Conservation (phyloP, 2,329 filamentous ascomycete genomes). For the Fusarium goolgardi region DNA sequence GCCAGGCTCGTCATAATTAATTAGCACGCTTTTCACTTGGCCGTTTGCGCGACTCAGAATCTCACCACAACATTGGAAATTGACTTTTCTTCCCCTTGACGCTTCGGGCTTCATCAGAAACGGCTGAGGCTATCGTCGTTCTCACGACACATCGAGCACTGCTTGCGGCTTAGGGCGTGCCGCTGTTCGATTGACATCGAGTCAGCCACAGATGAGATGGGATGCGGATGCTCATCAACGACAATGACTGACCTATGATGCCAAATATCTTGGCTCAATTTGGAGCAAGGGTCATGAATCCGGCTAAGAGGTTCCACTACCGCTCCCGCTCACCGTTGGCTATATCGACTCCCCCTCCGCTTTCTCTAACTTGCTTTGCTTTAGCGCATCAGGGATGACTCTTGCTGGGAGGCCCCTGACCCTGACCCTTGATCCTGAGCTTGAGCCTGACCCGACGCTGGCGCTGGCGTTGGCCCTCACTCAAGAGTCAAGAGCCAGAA, state of each 20-base stretch:
- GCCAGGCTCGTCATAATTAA: background rate
- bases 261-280: conserved; percentile 34
- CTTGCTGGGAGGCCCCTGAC: background rate
- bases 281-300: conserved; percentile 21
- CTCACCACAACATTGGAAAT: background rate
- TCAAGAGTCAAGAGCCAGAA: background rate
- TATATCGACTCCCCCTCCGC: conserved; percentile 24
- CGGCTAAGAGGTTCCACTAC: conserved; percentile 34
- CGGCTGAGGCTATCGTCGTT: conserved; percentile 32
- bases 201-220: conserved; percentile 35
- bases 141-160: conserved; percentile 22
- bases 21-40: background rate
- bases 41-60: conserved; percentile 29
- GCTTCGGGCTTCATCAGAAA: conserved; percentile 15
- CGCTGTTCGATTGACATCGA: conserved; percentile 29
- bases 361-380: background rate
- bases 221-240: conserved; percentile 10
- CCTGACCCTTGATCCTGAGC: conserved; percentile 4
- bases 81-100: conserved; percentile 9
- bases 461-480: background rate
- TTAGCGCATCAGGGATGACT: conserved; percentile 1
- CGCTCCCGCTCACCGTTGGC: conserved; percentile 41
- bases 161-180: conserved; percentile 33
- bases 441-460: conserved; percentile 1
- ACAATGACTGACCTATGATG: conserved; percentile 23